Conservation (phyloP, 1,284 basidiomycete species). For the Trichosporon faecale region DNA sequence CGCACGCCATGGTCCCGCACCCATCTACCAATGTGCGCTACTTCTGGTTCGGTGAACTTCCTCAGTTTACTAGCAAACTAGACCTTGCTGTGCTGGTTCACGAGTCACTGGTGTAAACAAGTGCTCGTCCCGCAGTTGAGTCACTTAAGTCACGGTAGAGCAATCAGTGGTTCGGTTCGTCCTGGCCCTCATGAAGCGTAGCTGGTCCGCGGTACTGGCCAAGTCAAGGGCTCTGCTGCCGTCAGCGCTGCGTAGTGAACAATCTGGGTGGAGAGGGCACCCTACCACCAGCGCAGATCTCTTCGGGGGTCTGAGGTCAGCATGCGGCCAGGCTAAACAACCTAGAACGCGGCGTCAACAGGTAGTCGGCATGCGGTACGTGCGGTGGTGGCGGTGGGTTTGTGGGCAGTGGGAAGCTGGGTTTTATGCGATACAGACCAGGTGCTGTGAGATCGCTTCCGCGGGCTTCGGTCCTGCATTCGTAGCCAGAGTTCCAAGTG, state of each 20-base stretch:
- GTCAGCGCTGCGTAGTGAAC: too few species aligned
- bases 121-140: too few species aligned
- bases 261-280: too few species aligned
- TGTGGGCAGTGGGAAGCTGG: background rate
- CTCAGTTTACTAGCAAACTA: background rate
- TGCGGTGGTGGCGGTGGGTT: background rate
- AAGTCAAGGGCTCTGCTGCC: too few species aligned
- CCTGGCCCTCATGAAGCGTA: too few species aligned
- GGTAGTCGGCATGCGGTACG: background rate
- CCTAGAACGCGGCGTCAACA: background rate
- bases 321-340: background rate
- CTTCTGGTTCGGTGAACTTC: background rate
- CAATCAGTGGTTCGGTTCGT: too few species aligned
- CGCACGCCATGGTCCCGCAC: background rate
- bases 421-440: background rate
- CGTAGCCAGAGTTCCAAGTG: background rate
- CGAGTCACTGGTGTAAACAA: background rate
- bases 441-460: background rate
- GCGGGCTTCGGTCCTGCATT: background rate
- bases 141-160: too few species aligned
- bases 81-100: background rate
- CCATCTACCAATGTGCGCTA: background rate
- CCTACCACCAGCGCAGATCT: too few species aligned
- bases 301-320: background rate
- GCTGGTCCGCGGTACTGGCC: too few species aligned